These are phyloP conservation scores for Xylariaceae sp. DNA, from an alignment of 2,329 filamentous ascomycete species.

Conservation along the genomic window DNA sequence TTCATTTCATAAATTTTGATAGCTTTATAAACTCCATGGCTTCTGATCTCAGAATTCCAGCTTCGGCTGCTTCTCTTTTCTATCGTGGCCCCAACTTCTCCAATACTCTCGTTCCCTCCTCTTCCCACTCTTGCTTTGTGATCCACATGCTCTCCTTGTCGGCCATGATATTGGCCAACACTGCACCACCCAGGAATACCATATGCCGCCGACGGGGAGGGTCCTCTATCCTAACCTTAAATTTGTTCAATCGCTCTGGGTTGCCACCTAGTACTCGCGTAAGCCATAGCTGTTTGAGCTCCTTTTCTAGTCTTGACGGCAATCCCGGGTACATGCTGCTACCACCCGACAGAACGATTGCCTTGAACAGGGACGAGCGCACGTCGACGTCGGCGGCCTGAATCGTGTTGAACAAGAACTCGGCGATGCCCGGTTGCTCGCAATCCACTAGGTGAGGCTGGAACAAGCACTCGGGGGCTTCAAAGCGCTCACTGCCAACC, in stretches of 20 bases:
- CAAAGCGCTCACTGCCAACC: constrained; percentile 94
- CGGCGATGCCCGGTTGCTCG: constrained; percentile 92
- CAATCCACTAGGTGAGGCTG: constrained; percentile 97
- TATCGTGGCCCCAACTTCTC: constrained; percentile 92
- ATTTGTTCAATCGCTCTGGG: constrained; percentile 93
- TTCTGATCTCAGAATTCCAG: constrained; percentile 3
- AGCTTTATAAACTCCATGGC: background rate
- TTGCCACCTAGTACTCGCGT: constrained; percentile 86
- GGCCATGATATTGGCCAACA: constrained; percentile 97
- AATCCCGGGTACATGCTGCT: constrained; percentile 99
- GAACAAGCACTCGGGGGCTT: constrained; percentile 97
- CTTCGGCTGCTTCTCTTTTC: constrained; percentile 6
- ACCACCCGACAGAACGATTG: constrained; percentile 91
- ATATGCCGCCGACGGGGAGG: constrained; percentile 94
- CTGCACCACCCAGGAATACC: constrained; percentile 97
- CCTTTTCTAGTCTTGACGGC: constrained; percentile 92
- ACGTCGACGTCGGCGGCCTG: constrained; percentile 95
- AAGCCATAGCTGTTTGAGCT: constrained; percentile 97
- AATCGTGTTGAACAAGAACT: constrained; percentile 98
- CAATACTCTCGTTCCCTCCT: constrained; percentile 78
- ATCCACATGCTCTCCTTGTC: constrained; percentile 99
- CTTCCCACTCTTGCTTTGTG: constrained; percentile 92
- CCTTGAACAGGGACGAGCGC: constrained; percentile 89
- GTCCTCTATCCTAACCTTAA: constrained; percentile 99
- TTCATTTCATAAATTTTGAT: background rate